These are phyloP conservation scores for Alternaria postmessia DNA, from an alignment of 2,329 filamentous ascomycete species.

Conservation along the genomic window DNA sequence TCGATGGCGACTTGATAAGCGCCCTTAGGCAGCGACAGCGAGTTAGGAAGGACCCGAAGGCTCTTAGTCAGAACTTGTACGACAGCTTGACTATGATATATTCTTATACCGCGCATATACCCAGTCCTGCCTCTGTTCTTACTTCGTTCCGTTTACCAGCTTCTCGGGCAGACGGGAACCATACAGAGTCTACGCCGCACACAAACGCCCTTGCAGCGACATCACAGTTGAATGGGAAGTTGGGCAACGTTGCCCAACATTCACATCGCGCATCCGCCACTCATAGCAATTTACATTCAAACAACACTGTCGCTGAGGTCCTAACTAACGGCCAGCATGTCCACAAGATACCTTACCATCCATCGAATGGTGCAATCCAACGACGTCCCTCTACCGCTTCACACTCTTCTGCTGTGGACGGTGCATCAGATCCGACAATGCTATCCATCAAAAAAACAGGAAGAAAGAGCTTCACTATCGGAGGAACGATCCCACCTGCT, in stretches of 20 bases:
- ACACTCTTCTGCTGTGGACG: conserved; percentile 16
- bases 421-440: conserved; percentile 10
- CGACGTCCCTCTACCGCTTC: conserved; percentile 3
- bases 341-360: conserved; percentile 40
- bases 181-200: background rate
- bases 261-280: conserved; percentile 16
- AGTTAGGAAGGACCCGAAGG: conserved; percentile 64
- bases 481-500: conserved; percentile 4
- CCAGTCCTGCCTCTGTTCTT: conserved; percentile 35
- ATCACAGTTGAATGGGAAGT: conserved; percentile 14
- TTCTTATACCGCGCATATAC: conserved; percentile 45
- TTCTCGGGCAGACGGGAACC: background rate
- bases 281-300: conserved; percentile 15
- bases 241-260: conserved; percentile 11
- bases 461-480: conserved; percentile 32
- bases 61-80: conserved; percentile 68
- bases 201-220: conserved; percentile 23
- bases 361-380: conserved; percentile 15
- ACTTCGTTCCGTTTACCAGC: conserved; percentile 22
- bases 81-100: conserved; percentile 48
- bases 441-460: conserved; percentile 26
- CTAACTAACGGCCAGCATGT: conserved; percentile 37
- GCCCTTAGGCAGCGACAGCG: conserved; percentile 36
- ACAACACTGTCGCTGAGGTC: conserved; percentile 20
- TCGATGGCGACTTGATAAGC: conserved; percentile 13